Conservation (phyloP, 805 yeast species). For the Kluyveromyces aestuarii region DNA sequence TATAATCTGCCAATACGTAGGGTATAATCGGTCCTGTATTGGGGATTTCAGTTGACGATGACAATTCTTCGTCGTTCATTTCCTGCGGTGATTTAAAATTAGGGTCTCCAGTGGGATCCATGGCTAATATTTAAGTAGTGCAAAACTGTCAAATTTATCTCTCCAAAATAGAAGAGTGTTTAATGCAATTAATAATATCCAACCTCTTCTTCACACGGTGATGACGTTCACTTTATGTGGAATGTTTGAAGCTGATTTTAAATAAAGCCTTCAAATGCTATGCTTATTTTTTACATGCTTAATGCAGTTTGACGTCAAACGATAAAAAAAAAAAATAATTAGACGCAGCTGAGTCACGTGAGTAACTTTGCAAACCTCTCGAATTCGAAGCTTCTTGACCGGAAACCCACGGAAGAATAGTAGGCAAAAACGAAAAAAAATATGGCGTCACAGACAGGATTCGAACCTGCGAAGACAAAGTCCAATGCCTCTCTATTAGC, state of each 20-base stretch:
- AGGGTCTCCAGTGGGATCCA: slow-evolving; percentile 94
- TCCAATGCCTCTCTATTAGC: slow-evolving; percentile 69
- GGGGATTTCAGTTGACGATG: slow-evolving; percentile 63
- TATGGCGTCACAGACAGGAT: slow-evolving; percentile 95
- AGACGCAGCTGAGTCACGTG: not conserved
- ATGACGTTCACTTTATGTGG: too few species aligned
- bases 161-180: not conserved
- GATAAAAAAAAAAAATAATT: not conserved
- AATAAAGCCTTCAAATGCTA: not conserved
- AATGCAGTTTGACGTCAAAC: not conserved
- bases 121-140: slow-evolving; percentile 18
- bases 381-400: too few species aligned
- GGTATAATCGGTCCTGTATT: slow-evolving; percentile 70
- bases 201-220: too few species aligned
- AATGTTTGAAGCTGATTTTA: too few species aligned
- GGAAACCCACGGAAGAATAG: too few species aligned
- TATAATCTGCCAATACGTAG: slow-evolving; percentile 65
- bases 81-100: slow-evolving; percentile 78
- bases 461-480: slow-evolving; percentile 98
- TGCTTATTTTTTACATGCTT: not conserved
- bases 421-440: slow-evolving; percentile 29
- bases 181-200: too few species aligned
- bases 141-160: not conserved
- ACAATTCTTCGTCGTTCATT: slow-evolving; percentile 51
- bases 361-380: too few species aligned